A percentile compares a stretch with the other conserved stretches of the same genome.
These are phyloP conservation scores for Fusarium robinianum DNA, from an alignment of 2,329 filamentous ascomycete species.

Conservation along the genomic window DNA sequence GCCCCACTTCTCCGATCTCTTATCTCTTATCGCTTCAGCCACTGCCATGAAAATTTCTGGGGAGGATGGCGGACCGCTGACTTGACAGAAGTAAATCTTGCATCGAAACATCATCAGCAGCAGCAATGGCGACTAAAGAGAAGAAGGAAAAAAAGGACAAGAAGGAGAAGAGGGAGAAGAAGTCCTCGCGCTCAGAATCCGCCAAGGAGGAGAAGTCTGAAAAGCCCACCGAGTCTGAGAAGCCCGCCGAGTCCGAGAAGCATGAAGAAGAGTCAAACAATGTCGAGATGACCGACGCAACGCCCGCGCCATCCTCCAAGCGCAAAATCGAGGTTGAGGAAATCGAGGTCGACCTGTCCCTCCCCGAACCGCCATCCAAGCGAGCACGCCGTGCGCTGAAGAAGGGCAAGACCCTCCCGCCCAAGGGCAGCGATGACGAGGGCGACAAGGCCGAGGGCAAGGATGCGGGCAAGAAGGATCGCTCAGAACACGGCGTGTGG, in stretches of 20 bases:
- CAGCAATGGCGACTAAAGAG: conserved; percentile 36
- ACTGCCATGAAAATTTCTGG: conserved; percentile 18
- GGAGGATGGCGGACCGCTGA: too few relatives aligned
- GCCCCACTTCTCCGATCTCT: conserved; percentile 26
- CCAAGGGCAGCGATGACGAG: conserved; percentile 45
- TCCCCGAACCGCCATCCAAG: conserved; percentile 95
- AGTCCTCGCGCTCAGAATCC: conserved; percentile 20
- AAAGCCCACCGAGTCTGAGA: conserved; percentile 21
- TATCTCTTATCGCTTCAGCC: conserved; percentile 36
- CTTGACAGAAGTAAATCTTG: too few relatives aligned
- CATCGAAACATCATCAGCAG: too few relatives aligned
- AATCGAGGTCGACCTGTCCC: conserved; percentile 85
- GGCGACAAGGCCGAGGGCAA: conserved; percentile 41
- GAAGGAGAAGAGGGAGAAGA: conserved; percentile 18
- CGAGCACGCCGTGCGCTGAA: conserved; percentile 89
- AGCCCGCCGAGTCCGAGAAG: conserved; percentile 16
- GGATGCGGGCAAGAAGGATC: conserved; percentile 51
- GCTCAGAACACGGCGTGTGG: conserved; percentile 88
- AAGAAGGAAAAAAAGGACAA: conserved; percentile 20
- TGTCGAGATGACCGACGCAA: conserved; percentile 19
- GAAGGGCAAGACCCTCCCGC: conserved; percentile 69
- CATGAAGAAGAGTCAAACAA: conserved; percentile 9
- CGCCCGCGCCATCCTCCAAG: conserved; percentile 50
- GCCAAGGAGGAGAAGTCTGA: conserved; percentile 2
- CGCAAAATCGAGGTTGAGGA: conserved; percentile 73